These are phyloP conservation scores for Rhododendron williamsianum DNA, from an alignment of 148 eudicot genomes.

Conservation along the genomic window DNA sequence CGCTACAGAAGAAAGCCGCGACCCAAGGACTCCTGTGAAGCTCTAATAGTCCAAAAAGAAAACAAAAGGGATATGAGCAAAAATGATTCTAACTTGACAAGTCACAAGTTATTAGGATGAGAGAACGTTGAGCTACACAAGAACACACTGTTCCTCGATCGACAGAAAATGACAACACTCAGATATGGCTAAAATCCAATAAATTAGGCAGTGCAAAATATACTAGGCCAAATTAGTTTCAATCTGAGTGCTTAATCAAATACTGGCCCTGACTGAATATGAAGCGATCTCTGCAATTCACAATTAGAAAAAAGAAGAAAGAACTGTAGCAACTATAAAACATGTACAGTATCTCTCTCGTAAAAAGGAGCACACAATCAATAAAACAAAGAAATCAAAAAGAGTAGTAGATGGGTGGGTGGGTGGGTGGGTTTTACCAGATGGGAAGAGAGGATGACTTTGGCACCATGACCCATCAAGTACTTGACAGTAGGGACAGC, in stretches of 20 bases:
- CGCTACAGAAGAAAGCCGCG: background rate
- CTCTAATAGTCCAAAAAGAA: background rate
- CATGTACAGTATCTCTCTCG: background rate
- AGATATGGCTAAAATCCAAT: background rate
- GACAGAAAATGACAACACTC: background rate
- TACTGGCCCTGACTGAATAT: background rate
- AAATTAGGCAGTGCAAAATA: background rate
- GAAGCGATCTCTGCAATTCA: background rate
- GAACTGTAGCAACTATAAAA: background rate
- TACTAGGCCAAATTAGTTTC: background rate
- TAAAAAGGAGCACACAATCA: background rate
- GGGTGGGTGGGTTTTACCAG: slow-evolving; percentile 21
- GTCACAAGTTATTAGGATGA: background rate
- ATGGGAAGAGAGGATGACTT: slow-evolving; percentile 48
- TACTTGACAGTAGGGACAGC: slow-evolving; percentile 52
- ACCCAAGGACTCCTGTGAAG: background rate
- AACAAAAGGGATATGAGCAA: background rate
- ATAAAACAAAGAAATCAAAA: background rate
- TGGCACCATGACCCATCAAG: slow-evolving; percentile 40
- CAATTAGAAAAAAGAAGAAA: background rate
- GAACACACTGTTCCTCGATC: background rate
- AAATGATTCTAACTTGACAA: background rate
- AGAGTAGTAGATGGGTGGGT: background rate
- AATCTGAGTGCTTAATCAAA: background rate
- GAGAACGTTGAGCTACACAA: background rate